Evolutionary conservation across 331 rosid species (phyloP).

Genomic region (Acacia pycnantha): DNA sequence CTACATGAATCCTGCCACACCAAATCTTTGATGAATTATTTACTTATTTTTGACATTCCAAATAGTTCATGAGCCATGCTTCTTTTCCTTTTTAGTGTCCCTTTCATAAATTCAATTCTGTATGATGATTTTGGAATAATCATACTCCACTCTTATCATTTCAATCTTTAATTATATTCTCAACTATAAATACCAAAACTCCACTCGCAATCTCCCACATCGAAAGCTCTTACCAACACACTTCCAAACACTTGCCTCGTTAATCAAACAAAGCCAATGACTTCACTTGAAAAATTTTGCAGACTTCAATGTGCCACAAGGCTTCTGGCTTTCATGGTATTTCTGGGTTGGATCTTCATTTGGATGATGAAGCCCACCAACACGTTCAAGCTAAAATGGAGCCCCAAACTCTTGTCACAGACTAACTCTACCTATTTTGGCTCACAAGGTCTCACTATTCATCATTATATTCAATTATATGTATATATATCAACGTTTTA

Average conservation of each 20-base stretch:
- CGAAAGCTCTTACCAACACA: background rate
- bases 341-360: constrained; percentile 40
- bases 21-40: background rate
- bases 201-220: background rate
- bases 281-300: background rate
- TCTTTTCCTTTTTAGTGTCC: background rate
- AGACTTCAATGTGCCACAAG: constrained; percentile 26
- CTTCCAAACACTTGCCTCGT: background rate
- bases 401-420: constrained; percentile 25
- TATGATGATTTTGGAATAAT: background rate
- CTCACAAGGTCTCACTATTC: constrained; percentile 37
- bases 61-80: constrained; percentile 29
- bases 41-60: constrained; percentile 22
- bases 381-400: constrained; percentile 42
- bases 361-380: constrained; percentile 56
- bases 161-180: background rate
- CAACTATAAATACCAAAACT: background rate
- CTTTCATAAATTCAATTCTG: background rate
- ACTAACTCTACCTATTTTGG: constrained; percentile 44
- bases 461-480: background rate
- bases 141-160: background rate
- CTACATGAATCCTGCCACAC: constrained; percentile 5
- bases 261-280: background rate
- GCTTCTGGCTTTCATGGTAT: constrained; percentile 33
- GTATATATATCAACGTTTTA: background rate